These are phyloP conservation scores for Pleurotus giganteus DNA, from an alignment of 768 basidiomycete genomes.

Conservation along the genomic window DNA sequence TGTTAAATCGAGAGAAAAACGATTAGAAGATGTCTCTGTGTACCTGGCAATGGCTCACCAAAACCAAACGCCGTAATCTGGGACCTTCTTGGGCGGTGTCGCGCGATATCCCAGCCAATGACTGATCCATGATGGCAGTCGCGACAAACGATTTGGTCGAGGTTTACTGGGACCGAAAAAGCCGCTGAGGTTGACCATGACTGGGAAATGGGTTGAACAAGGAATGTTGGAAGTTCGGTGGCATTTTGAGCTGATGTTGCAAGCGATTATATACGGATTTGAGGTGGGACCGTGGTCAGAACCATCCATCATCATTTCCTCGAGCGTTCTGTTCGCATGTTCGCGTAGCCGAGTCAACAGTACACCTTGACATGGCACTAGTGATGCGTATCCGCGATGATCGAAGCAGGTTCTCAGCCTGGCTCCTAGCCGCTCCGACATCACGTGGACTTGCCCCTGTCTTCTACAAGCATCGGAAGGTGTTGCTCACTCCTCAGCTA, in stretches of 20 bases:
- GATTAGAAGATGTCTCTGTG: background rate
- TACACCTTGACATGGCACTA: too few species aligned
- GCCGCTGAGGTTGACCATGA: background rate
- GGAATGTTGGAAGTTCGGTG: background rate
- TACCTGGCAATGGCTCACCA: constrained; percentile 20
- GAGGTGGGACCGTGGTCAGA: background rate
- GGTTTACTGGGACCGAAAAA: background rate
- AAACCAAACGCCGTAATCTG: constrained; percentile 40
- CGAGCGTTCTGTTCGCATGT: background rate
- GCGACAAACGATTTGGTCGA: background rate
- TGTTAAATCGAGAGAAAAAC: background rate
- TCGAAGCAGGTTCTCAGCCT: too few species aligned
- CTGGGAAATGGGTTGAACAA: background rate
- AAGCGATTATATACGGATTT: constrained; percentile 6
- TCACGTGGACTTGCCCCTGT: too few species aligned
- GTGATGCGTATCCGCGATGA: too few species aligned
- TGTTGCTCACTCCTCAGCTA: too few species aligned
- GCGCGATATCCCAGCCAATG: constrained; percentile 46
- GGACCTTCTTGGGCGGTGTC: constrained; percentile 25
- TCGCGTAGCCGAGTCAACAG: background rate
- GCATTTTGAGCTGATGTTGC: background rate
- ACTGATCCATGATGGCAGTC: constrained; percentile 32
- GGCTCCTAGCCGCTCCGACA: too few species aligned
- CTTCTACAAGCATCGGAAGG: too few species aligned
- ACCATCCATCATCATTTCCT: background rate